Percentiles rank a stretch among this genome's conserved stretches.
Conservation (phyloP, 805 yeast species). For the Wickerhamiella dianesei region DNA sequence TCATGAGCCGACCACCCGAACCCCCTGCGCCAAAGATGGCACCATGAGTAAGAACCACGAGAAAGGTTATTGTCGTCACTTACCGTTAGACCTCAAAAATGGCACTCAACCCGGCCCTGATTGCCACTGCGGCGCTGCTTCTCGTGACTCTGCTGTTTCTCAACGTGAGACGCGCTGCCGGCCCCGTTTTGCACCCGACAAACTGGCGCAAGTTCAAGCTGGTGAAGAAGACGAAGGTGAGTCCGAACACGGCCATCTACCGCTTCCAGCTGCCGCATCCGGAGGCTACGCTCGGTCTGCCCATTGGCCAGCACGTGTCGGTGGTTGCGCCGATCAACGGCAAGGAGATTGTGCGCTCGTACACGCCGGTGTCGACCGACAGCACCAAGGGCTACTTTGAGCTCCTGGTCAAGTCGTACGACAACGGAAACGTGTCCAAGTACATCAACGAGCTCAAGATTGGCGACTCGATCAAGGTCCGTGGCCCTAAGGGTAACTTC, state of each 20-base stretch:
- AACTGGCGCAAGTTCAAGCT: conserved; percentile 67
- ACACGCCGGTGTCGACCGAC: conserved; percentile 70
- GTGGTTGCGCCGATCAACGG: conserved; percentile 64
- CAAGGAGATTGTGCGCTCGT: conserved; percentile 70
- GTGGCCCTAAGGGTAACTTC: conserved; percentile 83
- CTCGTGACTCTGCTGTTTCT: neutral
- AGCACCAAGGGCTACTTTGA: conserved; percentile 73
- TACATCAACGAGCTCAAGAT: conserved; percentile 55
- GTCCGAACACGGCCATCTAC: conserved; percentile 68
- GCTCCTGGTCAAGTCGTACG: conserved; percentile 70
- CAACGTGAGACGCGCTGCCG: conserved; percentile 8
- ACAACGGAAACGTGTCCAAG: conserved; percentile 71
- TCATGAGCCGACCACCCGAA: too few relatives aligned
- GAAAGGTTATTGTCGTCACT: too few relatives aligned
- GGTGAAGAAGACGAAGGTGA: conserved; percentile 56
- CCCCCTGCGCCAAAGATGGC: too few relatives aligned
- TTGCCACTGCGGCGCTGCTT: neutral
- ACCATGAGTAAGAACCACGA: too few relatives aligned
- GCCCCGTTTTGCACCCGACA: conserved; percentile 44
- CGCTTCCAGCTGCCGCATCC: conserved; percentile 70
- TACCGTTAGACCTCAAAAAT: too few relatives aligned
- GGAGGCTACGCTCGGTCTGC: conserved; percentile 67
- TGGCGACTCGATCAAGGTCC: conserved; percentile 58
- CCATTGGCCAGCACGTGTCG: conserved; percentile 88
- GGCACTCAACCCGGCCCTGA: neutral